A percentile compares a stretch with the other conserved stretches of the same genome.
These are phyloP conservation scores for Calocybe gangraenosa DNA, from an alignment of 768 basidiomycete genomes.

Conservation along the genomic window DNA sequence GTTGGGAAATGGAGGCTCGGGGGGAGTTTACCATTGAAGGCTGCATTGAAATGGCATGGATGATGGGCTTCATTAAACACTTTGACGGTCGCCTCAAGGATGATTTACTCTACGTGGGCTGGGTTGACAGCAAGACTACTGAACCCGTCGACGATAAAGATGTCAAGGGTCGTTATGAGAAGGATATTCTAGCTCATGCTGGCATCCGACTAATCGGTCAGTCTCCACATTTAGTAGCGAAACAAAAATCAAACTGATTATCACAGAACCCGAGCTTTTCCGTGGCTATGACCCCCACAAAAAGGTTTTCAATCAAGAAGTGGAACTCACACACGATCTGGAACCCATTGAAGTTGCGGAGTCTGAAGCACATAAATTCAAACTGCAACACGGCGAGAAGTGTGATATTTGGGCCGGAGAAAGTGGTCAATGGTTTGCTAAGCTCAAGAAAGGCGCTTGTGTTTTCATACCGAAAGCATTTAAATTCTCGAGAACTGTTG, in stretches of 20 bases:
- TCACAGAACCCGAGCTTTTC: constrained; percentile 92
- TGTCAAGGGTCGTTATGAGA: constrained; percentile 89
- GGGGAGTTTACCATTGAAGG: constrained; percentile 98
- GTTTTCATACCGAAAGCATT: constrained; percentile 93
- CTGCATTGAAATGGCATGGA: constrained; percentile 99
- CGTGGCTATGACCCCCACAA: constrained; percentile 96
- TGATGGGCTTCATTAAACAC: constrained; percentile 98
- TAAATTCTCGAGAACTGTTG: constrained; percentile 90
- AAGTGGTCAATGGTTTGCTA: constrained; percentile 95
- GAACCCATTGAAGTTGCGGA: constrained; percentile 94
- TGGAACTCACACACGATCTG: constrained; percentile 94
- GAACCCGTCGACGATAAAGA: constrained; percentile 99
- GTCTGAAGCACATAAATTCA: constrained; percentile 91
- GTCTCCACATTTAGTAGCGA: constrained; percentile 17
- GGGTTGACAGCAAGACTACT: constrained; percentile 91
- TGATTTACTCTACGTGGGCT: constrained; percentile 91
- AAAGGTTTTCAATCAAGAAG: constrained; percentile 96
- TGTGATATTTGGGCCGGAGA: constrained; percentile 93
- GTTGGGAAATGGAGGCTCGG: constrained; percentile 99
- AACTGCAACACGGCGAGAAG: constrained; percentile 93
- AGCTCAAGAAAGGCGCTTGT: constrained; percentile 97
- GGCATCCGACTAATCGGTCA: constrained; percentile 93
- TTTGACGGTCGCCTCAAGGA: constrained; percentile 96
- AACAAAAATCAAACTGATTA: constrained; percentile 11
- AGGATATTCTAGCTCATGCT: constrained; percentile 85